Base-by-base conservation (phyloP, 129 eudicot species). In the Pseudognaphalium luteoalbum region DNA sequence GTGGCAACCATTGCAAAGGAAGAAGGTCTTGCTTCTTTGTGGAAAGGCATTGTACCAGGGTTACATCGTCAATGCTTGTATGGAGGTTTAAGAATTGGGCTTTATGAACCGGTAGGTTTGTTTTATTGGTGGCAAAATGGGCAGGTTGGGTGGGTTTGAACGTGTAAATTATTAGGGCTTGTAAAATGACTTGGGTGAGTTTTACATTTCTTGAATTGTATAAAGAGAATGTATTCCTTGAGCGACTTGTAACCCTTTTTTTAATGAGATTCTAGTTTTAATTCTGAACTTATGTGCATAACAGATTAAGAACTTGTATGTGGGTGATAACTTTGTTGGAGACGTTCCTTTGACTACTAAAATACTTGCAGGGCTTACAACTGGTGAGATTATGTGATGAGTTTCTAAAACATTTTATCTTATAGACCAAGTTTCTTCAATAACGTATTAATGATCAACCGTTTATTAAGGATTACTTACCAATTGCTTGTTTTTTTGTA, bases 41-140 rank as follows among this genome's bases (percentile, higher is more conserved):
- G 95, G 97, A 91, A 91, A 83, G 97, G 97, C 50, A 83, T 88
- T 75, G 97, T 91, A 73, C 97, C 97, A 3, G 97, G 97, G 60
- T 80, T 91, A 69, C 97, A 91, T 78, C 97, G 97, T 33, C 97
- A 91, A 70, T 88, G 95, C 66, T 62, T 87, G 74, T 85, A 78
- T 78, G 97, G 97, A 68, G 95, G 97, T 50, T 70, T 88, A 66
- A 85, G 97, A 85, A 91, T 91, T 42, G 97, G 97, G 50, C 76
- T 91, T 15, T 91, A 91, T 81, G 97, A 91, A 83, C 97, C 92
- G 68, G 97, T 91, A 74, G 2, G 96, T 83, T 60, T 32, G 2
- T 28, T 62, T 11, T 62, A 25, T 11, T 22, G 39, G 33, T 29
- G 35, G 19, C 20, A 62, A 62, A 14, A 62, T 62, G 68, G 39